These are phyloP conservation scores for Solanum okadae DNA, from an alignment of 257 asterid species.

Conservation along the genomic window DNA sequence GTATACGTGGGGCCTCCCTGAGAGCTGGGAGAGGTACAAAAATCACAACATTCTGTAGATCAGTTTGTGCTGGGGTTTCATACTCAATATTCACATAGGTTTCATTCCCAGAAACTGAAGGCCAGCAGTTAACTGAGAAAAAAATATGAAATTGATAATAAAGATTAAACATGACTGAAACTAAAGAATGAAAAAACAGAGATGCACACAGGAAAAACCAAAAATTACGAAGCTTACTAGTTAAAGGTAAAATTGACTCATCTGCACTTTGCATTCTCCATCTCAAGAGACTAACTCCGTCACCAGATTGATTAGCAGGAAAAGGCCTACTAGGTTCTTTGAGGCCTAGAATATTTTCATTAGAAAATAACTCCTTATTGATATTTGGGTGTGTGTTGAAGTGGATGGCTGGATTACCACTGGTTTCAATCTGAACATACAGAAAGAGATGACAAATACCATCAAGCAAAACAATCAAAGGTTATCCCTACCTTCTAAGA, in stretches of 20 bases:
- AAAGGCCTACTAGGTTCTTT: slow-evolving; percentile 78
- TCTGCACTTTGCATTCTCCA: slow-evolving; percentile 95
- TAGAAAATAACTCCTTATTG: slow-evolving; percentile 67
- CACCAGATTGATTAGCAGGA: slow-evolving; percentile 71
- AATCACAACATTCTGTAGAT: slow-evolving; percentile 80
- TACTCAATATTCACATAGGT: slow-evolving; percentile 84
- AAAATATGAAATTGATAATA: slow-evolving; percentile 3
- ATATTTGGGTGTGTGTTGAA: slow-evolving; percentile 92
- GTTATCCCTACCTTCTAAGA: not conserved
- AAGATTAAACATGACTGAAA: not conserved
- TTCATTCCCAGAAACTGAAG: slow-evolving; percentile 84
- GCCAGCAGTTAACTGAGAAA: slow-evolving; percentile 87
- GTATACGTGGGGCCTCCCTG: slow-evolving; percentile 71
- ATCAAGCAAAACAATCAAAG: not conserved
- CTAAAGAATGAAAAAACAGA: not conserved
- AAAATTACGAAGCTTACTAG: slow-evolving; percentile 43
- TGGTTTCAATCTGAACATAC: slow-evolving; percentile 64
- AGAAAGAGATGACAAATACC: not conserved
- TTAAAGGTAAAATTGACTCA: slow-evolving; percentile 74
- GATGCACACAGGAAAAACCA: not conserved
- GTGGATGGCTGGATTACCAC: slow-evolving; percentile 67
- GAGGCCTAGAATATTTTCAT: slow-evolving; percentile 70
- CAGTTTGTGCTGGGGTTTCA: slow-evolving; percentile 68
- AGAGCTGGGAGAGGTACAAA: slow-evolving; percentile 94
- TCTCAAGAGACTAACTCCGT: slow-evolving; percentile 68